Evolutionary conservation across 257 asterid genomes (phyloP), one percentile per base, ranked within the genome.

Genomic region (Solanum etuberosum): DNA sequence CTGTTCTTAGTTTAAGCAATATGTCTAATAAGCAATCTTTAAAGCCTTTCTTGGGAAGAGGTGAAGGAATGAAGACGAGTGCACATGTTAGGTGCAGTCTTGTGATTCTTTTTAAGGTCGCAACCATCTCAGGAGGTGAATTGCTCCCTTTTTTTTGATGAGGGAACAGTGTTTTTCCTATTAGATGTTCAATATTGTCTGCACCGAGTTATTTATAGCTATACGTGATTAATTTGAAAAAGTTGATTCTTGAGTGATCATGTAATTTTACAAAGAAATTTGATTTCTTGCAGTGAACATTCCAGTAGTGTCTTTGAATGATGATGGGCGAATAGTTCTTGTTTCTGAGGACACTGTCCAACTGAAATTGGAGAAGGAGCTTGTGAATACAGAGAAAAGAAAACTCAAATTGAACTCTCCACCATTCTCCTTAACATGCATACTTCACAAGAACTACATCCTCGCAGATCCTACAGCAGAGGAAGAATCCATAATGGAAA

Each of bases 401-500:
- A 95, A 94, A 90, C 96, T 96, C 38, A 91, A 90, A 85, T 71
- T 94, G 92, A 92, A 87, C 6, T 89, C 82, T 34, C 18, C 88
- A 32, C 98, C 96, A 21, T 92, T 94, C 88, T 91, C 99, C 83
- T 93, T 94, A 87, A 94, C 99, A 54, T 95, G 99, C 92, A 20
- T 93, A 89, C 95, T 97, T 86, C 97, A 95, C 94, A 91, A 95
- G 92, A 93, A 95, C 89, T 95, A 95, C 93, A 93, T 97, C 90
- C 91, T 97, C 59, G 98, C 99, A 6, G 99, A 97, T 90, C 98
- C 99, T 46, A 93, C 99, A 65, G 94, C 95, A 8, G 99, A 97
- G 90, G 99, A 97, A 94, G 99, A 97, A 91, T 92, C 97, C 9
- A 87, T 94, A 32, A 95, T 97, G 99, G 99, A 96, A 86, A 95